These are phyloP conservation scores for Lepidium campestre DNA, from an alignment of 441 rosid species.

Conservation along the genomic window DNA sequence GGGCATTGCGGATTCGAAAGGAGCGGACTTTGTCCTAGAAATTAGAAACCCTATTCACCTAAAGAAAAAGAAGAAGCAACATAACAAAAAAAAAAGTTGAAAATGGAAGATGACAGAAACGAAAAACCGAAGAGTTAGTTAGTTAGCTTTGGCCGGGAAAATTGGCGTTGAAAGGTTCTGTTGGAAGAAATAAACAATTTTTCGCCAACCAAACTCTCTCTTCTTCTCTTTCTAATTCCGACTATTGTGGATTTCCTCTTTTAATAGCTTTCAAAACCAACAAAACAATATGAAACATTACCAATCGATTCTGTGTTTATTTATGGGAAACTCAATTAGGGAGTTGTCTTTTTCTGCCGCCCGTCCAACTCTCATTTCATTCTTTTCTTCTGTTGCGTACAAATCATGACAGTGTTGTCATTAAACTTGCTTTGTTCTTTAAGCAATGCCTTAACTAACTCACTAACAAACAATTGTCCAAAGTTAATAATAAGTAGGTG, in stretches of 20 bases:
- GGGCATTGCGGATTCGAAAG: slow-evolving; percentile 12
- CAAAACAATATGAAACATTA: not conserved
- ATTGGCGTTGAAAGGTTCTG: slow-evolving; percentile 84
- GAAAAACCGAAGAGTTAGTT: slow-evolving; percentile 12
- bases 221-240: slow-evolving; percentile 20
- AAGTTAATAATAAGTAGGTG: not conserved
- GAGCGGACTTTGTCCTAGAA: not conserved
- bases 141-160: slow-evolving; percentile 45
- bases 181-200: slow-evolving; percentile 28
- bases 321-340: not conserved
- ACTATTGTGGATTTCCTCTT: slow-evolving; percentile 24
- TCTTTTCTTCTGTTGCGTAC: slow-evolving; percentile 7
- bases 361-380: not conserved
- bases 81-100: not conserved
- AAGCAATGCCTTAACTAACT: slow-evolving; percentile 20
- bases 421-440: slow-evolving; percentile 5
- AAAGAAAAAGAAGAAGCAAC: not conserved
- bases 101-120: slow-evolving; percentile 18
- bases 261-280: not conserved
- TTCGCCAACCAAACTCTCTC: slow-evolving; percentile 36
- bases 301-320: slow-evolving; percentile 12
- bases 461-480: not conserved
- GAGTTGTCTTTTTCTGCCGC: slow-evolving; percentile 6
- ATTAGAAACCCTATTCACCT: slow-evolving; percentile 8
- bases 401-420: slow-evolving; percentile 6